Percentiles rank a stretch among this genome's conserved stretches.
phyloP scores from a whole-genome alignment of 345 rosid species.

The Mangifera indica region DNA sequence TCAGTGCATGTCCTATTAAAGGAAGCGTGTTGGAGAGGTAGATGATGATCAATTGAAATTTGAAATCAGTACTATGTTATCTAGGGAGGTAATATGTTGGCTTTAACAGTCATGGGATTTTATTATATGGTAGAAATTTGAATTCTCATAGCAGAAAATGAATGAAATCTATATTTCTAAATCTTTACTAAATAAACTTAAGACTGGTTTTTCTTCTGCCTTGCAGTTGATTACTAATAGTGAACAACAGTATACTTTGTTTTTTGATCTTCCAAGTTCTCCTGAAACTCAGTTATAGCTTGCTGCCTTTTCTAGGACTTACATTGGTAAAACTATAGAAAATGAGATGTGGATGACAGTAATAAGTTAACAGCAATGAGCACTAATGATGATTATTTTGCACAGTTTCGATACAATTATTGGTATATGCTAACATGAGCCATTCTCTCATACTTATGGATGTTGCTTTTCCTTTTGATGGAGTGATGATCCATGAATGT shows the following conservation, averaged over 20 bases:
- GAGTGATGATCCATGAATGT: not conserved
- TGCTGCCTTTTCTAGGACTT: not conserved
- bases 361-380: not conserved
- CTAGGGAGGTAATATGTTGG: constrained; percentile 68
- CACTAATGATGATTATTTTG: not conserved
- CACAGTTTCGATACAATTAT: not conserved
- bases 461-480: not conserved
- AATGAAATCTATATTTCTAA: not conserved
- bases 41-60: constrained; percentile 85
- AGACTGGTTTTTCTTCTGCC: not conserved
- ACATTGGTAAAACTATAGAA: not conserved
- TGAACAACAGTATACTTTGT: not conserved
- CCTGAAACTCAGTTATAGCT: not conserved
- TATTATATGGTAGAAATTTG: constrained; percentile 1
- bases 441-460: not conserved
- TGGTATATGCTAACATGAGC: too few relatives aligned
- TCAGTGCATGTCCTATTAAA: constrained; percentile 60
- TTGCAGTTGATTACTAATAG: not conserved
- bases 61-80: constrained; percentile 78
- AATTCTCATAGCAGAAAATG: not conserved
- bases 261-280: not conserved
- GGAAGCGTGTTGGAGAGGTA: constrained; percentile 62
- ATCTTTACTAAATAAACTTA: not conserved
- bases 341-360: not conserved
- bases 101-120: not conserved